A percentile compares a stretch with the other conserved stretches of the same genome.
Evolutionary conservation across 2,329 filamentous ascomycete species (phyloP).

Genomic region (Colletotrichum agaves): DNA sequence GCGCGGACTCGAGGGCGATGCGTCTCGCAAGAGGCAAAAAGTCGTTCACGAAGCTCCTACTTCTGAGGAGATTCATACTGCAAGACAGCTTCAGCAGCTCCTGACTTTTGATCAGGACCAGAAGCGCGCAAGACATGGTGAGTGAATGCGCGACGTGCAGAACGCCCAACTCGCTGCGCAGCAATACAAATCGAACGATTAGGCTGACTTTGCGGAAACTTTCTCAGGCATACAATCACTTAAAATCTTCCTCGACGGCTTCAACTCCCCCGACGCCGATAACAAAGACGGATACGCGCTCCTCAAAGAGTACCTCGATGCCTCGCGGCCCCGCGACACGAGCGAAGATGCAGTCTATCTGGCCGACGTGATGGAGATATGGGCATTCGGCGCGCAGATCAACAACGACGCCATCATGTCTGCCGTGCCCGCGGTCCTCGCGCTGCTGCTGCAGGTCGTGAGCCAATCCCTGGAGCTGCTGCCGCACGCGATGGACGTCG

Average conservation of each 20-base stretch:
- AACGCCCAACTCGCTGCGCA: background rate
- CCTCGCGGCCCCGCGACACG: slow-evolving; percentile 59
- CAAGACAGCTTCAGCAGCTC: slow-evolving; percentile 74
- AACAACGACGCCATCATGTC: slow-evolving; percentile 86
- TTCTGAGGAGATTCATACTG: slow-evolving; percentile 70
- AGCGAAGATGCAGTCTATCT: slow-evolving; percentile 70
- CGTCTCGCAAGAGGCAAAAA: slow-evolving; percentile 64
- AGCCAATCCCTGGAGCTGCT: slow-evolving; percentile 80
- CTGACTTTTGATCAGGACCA: slow-evolving; percentile 78
- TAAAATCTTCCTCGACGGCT: slow-evolving; percentile 76
- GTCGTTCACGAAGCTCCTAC: slow-evolving; percentile 66
- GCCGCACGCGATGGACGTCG: slow-evolving; percentile 79
- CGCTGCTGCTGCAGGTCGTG: slow-evolving; percentile 81
- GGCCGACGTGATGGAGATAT: slow-evolving; percentile 84
- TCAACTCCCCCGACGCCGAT: slow-evolving; percentile 63
- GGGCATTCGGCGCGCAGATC: slow-evolving; percentile 83
- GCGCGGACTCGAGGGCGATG: slow-evolving; percentile 52
- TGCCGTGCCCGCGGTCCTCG: slow-evolving; percentile 81
- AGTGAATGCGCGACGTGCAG: slow-evolving; percentile 9
- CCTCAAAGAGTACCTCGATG: slow-evolving; percentile 75
- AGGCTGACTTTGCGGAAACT: background rate
- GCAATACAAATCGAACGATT: background rate
- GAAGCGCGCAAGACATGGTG: slow-evolving; percentile 73
- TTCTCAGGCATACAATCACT: slow-evolving; percentile 71
- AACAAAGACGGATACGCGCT: slow-evolving; percentile 65